A percentile compares a stretch with the other conserved stretches of the same genome.
Conservation (phyloP, 2,329 filamentous ascomycete genomes). For the Metarhizium robertsii region DNA sequence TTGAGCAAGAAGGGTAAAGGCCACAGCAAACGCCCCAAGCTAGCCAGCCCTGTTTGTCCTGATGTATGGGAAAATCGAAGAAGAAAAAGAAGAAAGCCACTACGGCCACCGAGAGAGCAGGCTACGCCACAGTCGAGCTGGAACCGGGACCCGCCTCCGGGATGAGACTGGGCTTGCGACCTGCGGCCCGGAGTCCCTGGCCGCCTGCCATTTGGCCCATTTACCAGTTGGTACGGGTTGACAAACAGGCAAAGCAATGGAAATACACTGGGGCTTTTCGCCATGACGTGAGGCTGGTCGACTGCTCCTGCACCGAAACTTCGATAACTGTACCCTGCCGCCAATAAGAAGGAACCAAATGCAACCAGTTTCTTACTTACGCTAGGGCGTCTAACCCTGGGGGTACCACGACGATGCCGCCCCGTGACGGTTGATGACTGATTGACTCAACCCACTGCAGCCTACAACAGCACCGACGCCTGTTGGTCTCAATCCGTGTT, state of each 20-base stretch:
- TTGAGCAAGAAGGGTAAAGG: background rate
- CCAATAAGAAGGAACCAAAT: background rate
- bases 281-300: background rate
- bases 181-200: too few species aligned
- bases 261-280: background rate
- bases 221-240: background rate
- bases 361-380: background rate
- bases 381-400: background rate
- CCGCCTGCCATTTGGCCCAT: background rate
- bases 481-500: background rate
- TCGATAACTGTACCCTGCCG: background rate
- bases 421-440: conserved; percentile 1
- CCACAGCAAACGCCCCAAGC: background rate
- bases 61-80: background rate
- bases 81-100: background rate
- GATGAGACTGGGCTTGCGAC: background rate
- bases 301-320: background rate
- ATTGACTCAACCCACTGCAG: background rate
- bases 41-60: background rate
- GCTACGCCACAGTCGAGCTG: conserved; percentile 3
- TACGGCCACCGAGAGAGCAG: background rate
- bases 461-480: background rate
- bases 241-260: background rate
- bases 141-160: background rate
- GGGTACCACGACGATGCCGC: background rate